Conservation (phyloP, 164 flowering plant genomes). For the Liquidambar formosana region DNA sequence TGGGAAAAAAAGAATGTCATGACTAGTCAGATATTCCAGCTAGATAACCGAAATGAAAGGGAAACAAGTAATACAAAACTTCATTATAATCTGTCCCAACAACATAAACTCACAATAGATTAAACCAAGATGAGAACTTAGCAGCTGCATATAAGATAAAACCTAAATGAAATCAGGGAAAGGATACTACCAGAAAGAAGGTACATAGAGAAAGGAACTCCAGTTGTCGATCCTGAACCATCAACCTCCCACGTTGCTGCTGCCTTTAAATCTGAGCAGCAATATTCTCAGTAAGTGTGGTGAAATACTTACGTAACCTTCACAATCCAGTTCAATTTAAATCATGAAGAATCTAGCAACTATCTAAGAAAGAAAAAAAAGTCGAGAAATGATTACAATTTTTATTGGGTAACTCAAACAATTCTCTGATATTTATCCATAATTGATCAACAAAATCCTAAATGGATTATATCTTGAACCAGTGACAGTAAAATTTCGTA, state of each 20-base stretch:
- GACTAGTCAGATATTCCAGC: conserved; percentile 2
- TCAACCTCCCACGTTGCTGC: conserved; percentile 97
- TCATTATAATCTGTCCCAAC: neutral
- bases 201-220: conserved; percentile 82
- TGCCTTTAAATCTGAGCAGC: conserved; percentile 60
- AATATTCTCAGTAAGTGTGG: neutral
- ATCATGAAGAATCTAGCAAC: neutral
- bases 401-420: neutral
- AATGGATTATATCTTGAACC: no score
- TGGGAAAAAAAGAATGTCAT: conserved; percentile 10
- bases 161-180: neutral
- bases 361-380: neutral
- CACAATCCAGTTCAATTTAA: neutral
- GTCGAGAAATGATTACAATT: neutral
- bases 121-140: neutral
- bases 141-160: neutral
- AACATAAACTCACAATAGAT: neutral
- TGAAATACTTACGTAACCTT: neutral
- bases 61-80: neutral
- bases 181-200: conserved; percentile 75
- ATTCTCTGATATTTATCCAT: neutral
- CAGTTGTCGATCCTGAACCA: conserved; percentile 64
- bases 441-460: neutral
- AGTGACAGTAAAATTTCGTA: no score
- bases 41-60: neutral